These are phyloP conservation scores for Boletus subparvulus DNA, from an alignment of 768 basidiomycete species.

Conservation along the genomic window DNA sequence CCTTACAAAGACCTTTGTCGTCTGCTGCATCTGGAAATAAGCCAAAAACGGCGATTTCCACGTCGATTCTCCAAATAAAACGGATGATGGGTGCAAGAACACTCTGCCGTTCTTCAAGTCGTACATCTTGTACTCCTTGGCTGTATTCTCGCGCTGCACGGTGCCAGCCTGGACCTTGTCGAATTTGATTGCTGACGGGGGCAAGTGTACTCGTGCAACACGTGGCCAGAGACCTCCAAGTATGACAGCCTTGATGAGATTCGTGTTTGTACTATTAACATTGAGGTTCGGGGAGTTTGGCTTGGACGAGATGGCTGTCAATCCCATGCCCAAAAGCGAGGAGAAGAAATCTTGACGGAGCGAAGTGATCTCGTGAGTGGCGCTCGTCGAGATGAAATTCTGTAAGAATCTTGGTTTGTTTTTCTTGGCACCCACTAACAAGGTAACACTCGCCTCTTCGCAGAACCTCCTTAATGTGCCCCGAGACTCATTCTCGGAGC, in stretches of 20 bases:
- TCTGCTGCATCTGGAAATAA: conserved; percentile 81
- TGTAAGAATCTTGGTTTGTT: conserved; percentile 26
- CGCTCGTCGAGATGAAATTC: conserved; percentile 80
- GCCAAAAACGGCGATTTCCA: conserved; percentile 81
- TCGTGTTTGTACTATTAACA: conserved; percentile 60
- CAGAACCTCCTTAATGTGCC: conserved; percentile 57
- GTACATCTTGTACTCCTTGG: conserved; percentile 80
- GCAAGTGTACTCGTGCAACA: conserved; percentile 74
- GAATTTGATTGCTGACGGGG: conserved; percentile 73
- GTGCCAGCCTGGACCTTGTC: conserved; percentile 84
- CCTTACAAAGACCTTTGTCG: conserved; percentile 80
- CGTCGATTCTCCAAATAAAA: conserved; percentile 67
- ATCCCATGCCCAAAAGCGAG: conserved; percentile 68
- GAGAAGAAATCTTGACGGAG: conserved; percentile 76
- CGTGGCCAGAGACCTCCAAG: conserved; percentile 88
- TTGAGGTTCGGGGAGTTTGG: conserved; percentile 57
- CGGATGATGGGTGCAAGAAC: conserved; percentile 81
- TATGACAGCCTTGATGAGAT: conserved; percentile 80
- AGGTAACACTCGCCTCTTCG: conserved; percentile 50
- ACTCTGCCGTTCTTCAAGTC: conserved; percentile 65
- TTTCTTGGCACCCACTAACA: neutral
- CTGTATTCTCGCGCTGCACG: conserved; percentile 79
- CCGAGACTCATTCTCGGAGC: conserved; percentile 49
- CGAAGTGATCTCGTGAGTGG: conserved; percentile 74
- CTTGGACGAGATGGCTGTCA: conserved; percentile 50